phyloP scores from a whole-genome alignment of 2,329 filamentous ascomycete species.

The Colletotrichum shisoi region DNA sequence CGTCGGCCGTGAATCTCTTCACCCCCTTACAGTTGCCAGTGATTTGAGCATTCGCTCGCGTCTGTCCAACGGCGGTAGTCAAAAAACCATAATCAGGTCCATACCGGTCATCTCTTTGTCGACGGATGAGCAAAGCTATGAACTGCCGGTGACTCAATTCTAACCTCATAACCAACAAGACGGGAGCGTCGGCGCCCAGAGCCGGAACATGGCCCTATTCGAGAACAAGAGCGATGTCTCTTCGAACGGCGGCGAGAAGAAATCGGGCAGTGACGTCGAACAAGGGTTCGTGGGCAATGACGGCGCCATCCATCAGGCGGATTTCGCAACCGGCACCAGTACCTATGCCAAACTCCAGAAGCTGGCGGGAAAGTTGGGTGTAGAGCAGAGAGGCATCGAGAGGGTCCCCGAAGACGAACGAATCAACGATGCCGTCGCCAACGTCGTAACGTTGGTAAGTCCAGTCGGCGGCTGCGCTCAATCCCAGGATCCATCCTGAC shows the following conservation, averaged over 20 bases:
- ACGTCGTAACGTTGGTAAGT: slow-evolving; percentile 75
- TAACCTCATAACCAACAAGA: slow-evolving; percentile 11
- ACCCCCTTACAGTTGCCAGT: slow-evolving; percentile 20
- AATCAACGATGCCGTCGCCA: slow-evolving; percentile 69
- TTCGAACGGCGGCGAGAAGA: slow-evolving; percentile 33
- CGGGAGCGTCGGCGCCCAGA: neutral
- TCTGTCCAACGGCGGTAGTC: neutral
- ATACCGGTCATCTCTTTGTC: neutral
- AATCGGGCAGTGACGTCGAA: slow-evolving; percentile 19
- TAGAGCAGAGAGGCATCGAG: slow-evolving; percentile 80
- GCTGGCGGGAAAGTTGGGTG: slow-evolving; percentile 68
- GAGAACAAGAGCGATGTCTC: slow-evolving; percentile 36
- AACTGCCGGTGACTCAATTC: slow-evolving; percentile 18
- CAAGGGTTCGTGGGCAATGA: slow-evolving; percentile 25
- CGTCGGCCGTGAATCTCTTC: slow-evolving; percentile 10
- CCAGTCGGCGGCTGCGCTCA: slow-evolving; percentile 8
- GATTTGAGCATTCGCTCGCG: slow-evolving; percentile 22
- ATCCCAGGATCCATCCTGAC: slow-evolving; percentile 9
- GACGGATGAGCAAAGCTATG: slow-evolving; percentile 15
- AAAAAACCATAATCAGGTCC: neutral
- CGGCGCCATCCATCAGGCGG: slow-evolving; percentile 21
- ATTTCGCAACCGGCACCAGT: slow-evolving; percentile 34
- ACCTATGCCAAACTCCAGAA: slow-evolving; percentile 59
- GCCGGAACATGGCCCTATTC: slow-evolving; percentile 25
- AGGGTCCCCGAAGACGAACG: slow-evolving; percentile 75